Conservation (phyloP, 495 filamentous ascomycete genomes). For the Aspergillus ellipticus region DNA sequence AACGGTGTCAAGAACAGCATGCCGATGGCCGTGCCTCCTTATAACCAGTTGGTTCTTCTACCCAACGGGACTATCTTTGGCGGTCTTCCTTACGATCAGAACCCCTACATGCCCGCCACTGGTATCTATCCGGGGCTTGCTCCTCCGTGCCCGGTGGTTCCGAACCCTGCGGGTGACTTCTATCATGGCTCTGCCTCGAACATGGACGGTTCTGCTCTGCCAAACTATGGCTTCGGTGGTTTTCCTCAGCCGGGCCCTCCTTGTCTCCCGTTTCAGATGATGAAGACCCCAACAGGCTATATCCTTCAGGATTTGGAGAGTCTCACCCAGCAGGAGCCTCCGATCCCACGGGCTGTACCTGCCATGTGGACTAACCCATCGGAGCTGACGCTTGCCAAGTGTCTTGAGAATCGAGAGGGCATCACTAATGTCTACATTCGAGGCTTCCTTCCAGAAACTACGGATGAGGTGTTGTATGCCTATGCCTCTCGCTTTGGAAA, state of each 20-base stretch:
- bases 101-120: constrained; percentile 25
- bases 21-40: constrained; percentile 24
- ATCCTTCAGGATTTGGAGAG: constrained; percentile 64
- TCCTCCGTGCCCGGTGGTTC: constrained; percentile 15
- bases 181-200: constrained; percentile 14
- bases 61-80: constrained; percentile 27
- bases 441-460: constrained; percentile 88
- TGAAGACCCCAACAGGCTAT: constrained; percentile 48
- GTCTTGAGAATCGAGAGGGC: constrained; percentile 80
- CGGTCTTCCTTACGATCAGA: constrained; percentile 25
- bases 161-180: constrained; percentile 21
- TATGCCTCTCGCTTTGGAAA: constrained; percentile 86
- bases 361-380: constrained; percentile 72
- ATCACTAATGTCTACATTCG: constrained; percentile 97
- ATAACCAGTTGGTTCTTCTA: constrained; percentile 28
- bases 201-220: constrained; percentile 21
- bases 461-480: constrained; percentile 78
- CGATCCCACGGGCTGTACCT: constrained; percentile 85
- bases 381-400: constrained; percentile 79
- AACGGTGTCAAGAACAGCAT: constrained; percentile 20
- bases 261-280: constrained; percentile 36
- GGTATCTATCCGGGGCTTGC: constrained; percentile 19
- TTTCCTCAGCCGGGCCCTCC: constrained; percentile 22
- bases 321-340: constrained; percentile 68
- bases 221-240: constrained; percentile 23